Base-by-base conservation (phyloP, 1,139 yeast species). In the Zygosaccharomyces pseudobailii region DNA sequence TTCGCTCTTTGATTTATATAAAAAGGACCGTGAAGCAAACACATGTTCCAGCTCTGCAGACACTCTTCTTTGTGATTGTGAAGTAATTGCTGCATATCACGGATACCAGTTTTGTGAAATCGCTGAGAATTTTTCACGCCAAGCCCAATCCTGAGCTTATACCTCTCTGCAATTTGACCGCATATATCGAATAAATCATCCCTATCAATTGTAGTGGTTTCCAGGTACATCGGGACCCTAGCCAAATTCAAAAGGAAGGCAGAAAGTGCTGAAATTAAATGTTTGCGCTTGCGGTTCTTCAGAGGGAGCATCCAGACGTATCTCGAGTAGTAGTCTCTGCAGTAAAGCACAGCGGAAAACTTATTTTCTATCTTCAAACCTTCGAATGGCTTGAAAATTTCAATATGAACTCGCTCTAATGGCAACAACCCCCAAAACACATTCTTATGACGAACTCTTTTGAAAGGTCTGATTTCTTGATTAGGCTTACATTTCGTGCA, bases 381-480 rank as follows among this genome's bases (percentile, higher is more conserved):
- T 6, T 51, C 52, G 50, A 62, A 58, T 13, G 66, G 61, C 25
- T 54, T 49, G 35, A 63, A 50, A 2, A 62, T 47, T 46, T 65
- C 68, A 10, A 66, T 37, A 38, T 64, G 66, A 6, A 64, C 48
- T 41, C 67, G 50, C 36, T 65, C 69, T 21, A 63, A 49, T 1
- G 67, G 65, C 41, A 62, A 28, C 23, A 59, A 25, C 13, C 52
- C 46, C 19, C 53, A 52, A 43, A 55, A 54, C 6, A 57, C 48
- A 46, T 60, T 55, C 8, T 51, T 42, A 42, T 52, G 56, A 25
- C 52, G 53, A 28, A 33, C 45, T 39, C 55, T 58, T 34, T 50
- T 51, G 10, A 53, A 32, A 9, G 55, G 53, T 8, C 40, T 46
- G 5, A 55, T 28, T 7, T 42, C 42, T 20, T 43, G 47, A 5